A percentile compares a stretch with the other conserved stretches of the same genome.
phyloP scores from a whole-genome alignment of 2,329 filamentous ascomycete genomes.

The Colletotrichum salicis region DNA sequence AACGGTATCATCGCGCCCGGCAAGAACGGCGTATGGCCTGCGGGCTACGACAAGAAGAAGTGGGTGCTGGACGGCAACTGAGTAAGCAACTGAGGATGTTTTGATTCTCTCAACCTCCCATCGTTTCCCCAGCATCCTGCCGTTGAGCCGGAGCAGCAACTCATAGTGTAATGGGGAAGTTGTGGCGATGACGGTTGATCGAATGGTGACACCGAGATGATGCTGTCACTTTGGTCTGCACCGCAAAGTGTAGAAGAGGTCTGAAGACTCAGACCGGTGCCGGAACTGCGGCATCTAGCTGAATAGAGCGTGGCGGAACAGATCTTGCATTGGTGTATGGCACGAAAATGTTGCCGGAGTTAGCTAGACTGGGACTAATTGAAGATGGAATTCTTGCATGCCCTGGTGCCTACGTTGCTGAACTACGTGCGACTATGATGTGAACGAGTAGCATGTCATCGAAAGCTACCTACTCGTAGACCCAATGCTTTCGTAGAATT shows the following conservation, averaged over 20 bases:
- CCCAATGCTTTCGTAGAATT: too few relatives aligned
- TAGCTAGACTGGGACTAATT: not conserved
- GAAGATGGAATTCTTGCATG: not conserved
- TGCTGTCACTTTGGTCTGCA: too few relatives aligned
- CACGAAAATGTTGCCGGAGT: not conserved
- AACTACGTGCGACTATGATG: not conserved
- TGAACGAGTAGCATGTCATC: not conserved
- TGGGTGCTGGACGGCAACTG: slow-evolving; percentile 32
- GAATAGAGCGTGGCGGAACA: not conserved
- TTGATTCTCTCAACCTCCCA: too few relatives aligned
- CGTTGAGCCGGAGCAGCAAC: too few relatives aligned
- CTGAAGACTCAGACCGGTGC: not conserved
- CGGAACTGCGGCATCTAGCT: not conserved
- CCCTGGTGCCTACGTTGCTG: too few relatives aligned
- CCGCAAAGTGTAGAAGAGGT: too few relatives aligned
- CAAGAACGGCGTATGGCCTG: slow-evolving; percentile 48
- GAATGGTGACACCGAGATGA: too few relatives aligned
- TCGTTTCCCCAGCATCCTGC: too few relatives aligned
- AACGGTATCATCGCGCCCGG: slow-evolving; percentile 47
- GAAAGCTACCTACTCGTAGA: not conserved
- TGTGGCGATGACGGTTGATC: too few relatives aligned
- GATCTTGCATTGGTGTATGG: not conserved
- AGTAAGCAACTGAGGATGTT: not conserved
- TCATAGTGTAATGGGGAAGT: too few relatives aligned
- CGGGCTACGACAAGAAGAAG: slow-evolving; percentile 38